phyloP scores from a whole-genome alignment of 805 yeast genomes.

The Zygoascus ofunaensis region DNA sequence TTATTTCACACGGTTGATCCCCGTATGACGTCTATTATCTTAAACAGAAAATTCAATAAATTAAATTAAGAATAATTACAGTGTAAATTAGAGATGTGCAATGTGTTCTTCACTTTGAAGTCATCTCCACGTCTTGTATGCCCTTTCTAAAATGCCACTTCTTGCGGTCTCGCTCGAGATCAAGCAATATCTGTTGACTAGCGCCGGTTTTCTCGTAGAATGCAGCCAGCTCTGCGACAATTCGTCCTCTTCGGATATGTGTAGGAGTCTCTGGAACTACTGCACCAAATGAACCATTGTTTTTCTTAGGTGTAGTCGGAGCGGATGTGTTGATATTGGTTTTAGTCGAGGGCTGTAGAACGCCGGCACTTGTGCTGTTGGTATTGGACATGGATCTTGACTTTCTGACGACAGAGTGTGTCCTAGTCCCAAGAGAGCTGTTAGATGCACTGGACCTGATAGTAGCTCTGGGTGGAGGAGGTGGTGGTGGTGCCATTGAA shows the following conservation, averaged over 20 bases:
- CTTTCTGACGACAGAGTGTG: background rate
- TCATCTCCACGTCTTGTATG: background rate
- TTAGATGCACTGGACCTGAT: background rate
- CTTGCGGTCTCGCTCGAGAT: constrained; percentile 11
- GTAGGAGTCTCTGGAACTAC: constrained; percentile 24
- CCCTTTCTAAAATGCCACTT: constrained; percentile 1
- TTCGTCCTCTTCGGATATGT: constrained; percentile 37
- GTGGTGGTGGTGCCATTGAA: constrained; percentile 4
- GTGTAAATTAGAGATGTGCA: too few species aligned
- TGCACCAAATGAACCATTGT: background rate
- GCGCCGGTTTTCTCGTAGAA: constrained; percentile 49
- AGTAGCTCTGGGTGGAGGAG: constrained; percentile 5
- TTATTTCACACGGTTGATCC: too few species aligned
- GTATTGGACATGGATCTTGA: too few species aligned
- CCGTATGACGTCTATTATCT: too few species aligned
- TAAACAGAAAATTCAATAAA: too few species aligned
- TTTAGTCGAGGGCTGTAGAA: constrained; percentile 9
- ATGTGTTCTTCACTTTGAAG: too few species aligned
- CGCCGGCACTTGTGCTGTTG: background rate
- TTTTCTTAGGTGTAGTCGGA: background rate
- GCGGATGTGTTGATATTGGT: constrained; percentile 5
- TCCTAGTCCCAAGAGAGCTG: too few species aligned
- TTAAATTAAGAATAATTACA: too few species aligned
- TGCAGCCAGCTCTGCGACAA: constrained; percentile 54
- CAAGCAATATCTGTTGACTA: constrained; percentile 17